Base-by-base conservation (phyloP, 1,284 basidiomycete genomes). In the Phylloboletellus chloephorus region DNA sequence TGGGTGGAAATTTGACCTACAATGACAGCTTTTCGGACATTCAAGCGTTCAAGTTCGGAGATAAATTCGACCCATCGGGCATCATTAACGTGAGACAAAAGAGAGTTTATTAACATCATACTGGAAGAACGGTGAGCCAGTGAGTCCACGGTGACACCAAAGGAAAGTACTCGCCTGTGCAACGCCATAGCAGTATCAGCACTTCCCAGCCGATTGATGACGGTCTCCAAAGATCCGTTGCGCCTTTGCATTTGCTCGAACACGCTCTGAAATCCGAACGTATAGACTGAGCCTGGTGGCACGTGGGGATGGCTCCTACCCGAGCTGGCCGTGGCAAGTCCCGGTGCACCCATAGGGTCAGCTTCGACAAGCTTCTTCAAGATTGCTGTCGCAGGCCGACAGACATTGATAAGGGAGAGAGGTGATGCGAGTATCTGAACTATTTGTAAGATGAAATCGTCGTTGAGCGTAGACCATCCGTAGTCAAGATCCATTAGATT, bases 341-440 rank as follows among this genome's bases (percentile, higher is more conserved):
- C 79, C 2, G 80, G 75, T 13, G 77, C 75, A 50, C 69, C 79
- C 50, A 69, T 64, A 7, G 84, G 82, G 53, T 88, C 84, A 7
- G 86, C 87, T 57, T 88, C 85, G 17, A 93, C 88, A 13, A 94
- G 75, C 52, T 84, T 84, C 67, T 90, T 88, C 46, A 95, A 72
- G 44, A 95, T 93, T 31, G 88, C 83, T n/a, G 92, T 96, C 1
- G 94, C 92, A 9, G 94, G 94, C n/a, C 94, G 82, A 52, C 90
- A 89, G 49, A 98, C 87, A 52, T 98, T 98, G 69, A 94, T 82
- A n/a, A 82, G 76, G 30, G 85, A 80, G 37, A 76, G 72, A 12
- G 82, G 68, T 0, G 85, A 79, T 3, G 87, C 81, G 28, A 96
- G 73, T 47, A 94, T 86, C 50, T 82, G 74, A 17, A 95, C 88